Conservation (phyloP, 2,329 filamentous ascomycete species). For the Beauveria australis region DNA sequence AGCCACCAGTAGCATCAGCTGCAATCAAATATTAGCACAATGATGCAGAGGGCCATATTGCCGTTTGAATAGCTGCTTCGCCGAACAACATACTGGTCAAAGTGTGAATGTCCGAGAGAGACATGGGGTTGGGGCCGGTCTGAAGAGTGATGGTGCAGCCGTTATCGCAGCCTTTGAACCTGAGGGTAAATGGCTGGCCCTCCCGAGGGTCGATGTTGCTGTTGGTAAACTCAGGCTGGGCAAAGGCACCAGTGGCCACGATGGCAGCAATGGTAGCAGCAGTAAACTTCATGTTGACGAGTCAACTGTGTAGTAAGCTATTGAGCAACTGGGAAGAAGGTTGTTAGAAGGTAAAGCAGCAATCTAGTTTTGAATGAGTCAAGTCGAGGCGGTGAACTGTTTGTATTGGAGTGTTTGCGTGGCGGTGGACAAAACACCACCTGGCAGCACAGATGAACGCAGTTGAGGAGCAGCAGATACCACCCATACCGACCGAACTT, state of each 20-base stretch:
- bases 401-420: neutral
- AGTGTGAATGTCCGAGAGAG: slow-evolving; percentile 23
- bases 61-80: neutral
- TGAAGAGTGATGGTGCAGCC: slow-evolving; percentile 29
- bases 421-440: neutral
- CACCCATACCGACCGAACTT: neutral
- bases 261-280: slow-evolving; percentile 16
- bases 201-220: slow-evolving; percentile 19
- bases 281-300: slow-evolving; percentile 30
- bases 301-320: neutral
- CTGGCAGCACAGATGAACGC: neutral
- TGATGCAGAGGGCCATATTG: neutral
- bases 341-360: neutral
- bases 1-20: slow-evolving; percentile 15
- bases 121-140: slow-evolving; percentile 19
- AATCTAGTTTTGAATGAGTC: neutral
- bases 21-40: neutral
- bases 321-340: neutral
- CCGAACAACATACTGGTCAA: slow-evolving; percentile 22
- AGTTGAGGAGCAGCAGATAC: neutral
- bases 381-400: neutral
- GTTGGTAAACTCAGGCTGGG: slow-evolving; percentile 27
- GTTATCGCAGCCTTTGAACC: slow-evolving; percentile 22
- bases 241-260: slow-evolving; percentile 21
- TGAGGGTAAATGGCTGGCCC: slow-evolving; percentile 25